phyloP scores from a whole-genome alignment of 345 rosid species.

The Eucalyptus caleyi region DNA sequence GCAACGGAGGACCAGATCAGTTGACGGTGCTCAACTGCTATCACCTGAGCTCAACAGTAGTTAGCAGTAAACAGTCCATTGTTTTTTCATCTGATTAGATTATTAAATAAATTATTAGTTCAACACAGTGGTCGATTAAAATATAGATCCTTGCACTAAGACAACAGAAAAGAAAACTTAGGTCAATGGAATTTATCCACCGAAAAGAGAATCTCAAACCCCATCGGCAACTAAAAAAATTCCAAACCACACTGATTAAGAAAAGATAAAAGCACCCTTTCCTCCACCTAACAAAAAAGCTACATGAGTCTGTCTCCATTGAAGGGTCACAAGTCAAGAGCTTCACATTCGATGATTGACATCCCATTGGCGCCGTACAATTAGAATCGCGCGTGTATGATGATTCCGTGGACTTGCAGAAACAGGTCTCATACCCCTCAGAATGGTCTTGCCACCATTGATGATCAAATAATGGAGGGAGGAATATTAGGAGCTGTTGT shows the following conservation, averaged over 20 bases:
- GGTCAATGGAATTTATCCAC: slow-evolving; percentile 7
- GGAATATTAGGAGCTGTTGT: not conserved
- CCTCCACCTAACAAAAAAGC: not conserved
- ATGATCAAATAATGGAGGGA: not conserved
- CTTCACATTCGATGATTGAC: not conserved
- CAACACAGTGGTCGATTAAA: slow-evolving; percentile 11
- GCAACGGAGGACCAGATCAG: not conserved
- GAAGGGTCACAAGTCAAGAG: slow-evolving; percentile 1
- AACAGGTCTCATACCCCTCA: not conserved
- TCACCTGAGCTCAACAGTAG: not conserved
- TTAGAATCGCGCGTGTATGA: not conserved
- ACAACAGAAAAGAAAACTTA: not conserved
- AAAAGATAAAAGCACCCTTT: not conserved
- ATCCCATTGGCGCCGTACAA: not conserved
- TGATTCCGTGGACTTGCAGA: not conserved
- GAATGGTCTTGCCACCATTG: not conserved
- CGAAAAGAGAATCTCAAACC: slow-evolving; percentile 1
- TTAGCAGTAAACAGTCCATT: not conserved
- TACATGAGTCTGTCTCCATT: not conserved
- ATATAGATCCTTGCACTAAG: slow-evolving; percentile 1
- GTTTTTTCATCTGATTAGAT: slow-evolving; percentile 7
- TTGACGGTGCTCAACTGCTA: not conserved
- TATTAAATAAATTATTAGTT: not conserved
- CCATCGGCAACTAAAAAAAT: not conserved
- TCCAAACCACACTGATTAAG: not conserved